These are phyloP conservation scores for Saccharomycopsis malanga DNA, from an alignment of 805 yeast genomes.

Conservation along the genomic window DNA sequence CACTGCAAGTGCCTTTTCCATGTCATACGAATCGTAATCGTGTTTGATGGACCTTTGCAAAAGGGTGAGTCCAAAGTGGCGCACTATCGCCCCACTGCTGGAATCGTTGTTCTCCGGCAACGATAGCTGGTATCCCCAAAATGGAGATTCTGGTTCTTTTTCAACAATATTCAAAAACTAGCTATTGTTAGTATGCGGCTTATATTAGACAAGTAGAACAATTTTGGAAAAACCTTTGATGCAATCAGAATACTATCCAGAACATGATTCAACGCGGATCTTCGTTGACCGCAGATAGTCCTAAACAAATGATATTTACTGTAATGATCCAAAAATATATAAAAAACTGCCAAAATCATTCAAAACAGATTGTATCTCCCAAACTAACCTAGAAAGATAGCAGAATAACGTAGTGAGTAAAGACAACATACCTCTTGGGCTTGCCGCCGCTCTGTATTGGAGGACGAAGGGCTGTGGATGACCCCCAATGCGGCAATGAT, in stretches of 20 bases:
- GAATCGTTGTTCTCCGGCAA: slow-evolving; percentile 28
- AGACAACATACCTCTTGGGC: slow-evolving; percentile 37
- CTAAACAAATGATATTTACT: no score
- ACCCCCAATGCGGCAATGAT: slow-evolving; percentile 71
- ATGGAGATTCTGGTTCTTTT: slow-evolving; percentile 74
- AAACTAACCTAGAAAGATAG: no score
- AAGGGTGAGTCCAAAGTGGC: slow-evolving; percentile 85
- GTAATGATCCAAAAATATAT: no score
- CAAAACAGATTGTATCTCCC: no score
- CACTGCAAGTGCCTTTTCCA: slow-evolving; percentile 55
- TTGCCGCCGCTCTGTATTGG: slow-evolving; percentile 48
- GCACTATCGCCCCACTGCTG: slow-evolving; percentile 50
- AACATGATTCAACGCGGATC: no score
- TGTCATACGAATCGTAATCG: slow-evolving; percentile 48
- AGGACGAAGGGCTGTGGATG: slow-evolving; percentile 59
- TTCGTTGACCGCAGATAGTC: no score
- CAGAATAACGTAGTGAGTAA: no score
- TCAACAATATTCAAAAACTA: slow-evolving; percentile 70
- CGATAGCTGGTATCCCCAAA: slow-evolving; percentile 80
- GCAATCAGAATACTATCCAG: no score
- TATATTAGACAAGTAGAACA: no score
- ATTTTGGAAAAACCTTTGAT: no score
- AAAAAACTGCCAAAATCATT: no score
- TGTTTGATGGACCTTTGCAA: slow-evolving; percentile 63
- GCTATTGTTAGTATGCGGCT: no score